phyloP scores from a whole-genome alignment of 352 stramenopile genomes.

The Phytophthora boehmeriae region DNA sequence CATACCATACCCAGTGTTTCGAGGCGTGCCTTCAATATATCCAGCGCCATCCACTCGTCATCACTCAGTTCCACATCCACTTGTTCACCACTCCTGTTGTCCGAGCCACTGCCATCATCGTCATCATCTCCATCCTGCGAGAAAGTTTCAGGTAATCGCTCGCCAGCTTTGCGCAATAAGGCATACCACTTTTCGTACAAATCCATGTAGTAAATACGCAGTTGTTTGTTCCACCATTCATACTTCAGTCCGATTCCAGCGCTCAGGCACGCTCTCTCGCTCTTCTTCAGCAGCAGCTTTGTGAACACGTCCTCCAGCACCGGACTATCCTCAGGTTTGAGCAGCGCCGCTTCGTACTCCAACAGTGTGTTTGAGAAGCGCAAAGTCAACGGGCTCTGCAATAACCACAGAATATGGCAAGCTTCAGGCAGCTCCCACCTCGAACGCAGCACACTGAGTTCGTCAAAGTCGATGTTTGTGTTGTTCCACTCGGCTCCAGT shows the following conservation, averaged over 20 bases:
- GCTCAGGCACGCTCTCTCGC: constrained; percentile 74
- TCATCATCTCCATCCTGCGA: constrained; percentile 70
- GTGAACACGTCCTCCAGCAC: constrained; percentile 88
- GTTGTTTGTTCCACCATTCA: constrained; percentile 89
- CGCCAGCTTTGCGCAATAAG: constrained; percentile 72
- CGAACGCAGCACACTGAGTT: constrained; percentile 58
- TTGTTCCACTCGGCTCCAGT: constrained; percentile 70
- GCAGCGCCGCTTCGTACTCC: constrained; percentile 82
- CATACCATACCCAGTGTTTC: constrained; percentile 57
- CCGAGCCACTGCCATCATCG: constrained; percentile 26
- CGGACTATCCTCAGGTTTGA: constrained; percentile 70
- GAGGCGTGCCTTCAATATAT: constrained; percentile 64
- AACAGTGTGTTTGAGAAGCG: constrained; percentile 79
- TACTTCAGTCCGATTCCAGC: constrained; percentile 85
- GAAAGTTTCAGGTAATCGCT: constrained; percentile 67
- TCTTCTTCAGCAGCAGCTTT: constrained; percentile 86
- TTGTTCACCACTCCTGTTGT: constrained; percentile 37
- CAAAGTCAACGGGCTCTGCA: constrained; percentile 81
- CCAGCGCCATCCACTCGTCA: constrained; percentile 75
- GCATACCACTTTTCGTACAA: constrained; percentile 87
- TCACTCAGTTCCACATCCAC: constrained; percentile 81
- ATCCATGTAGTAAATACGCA: constrained; percentile 82
- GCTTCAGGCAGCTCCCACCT: constrained; percentile 82
- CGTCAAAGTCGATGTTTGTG: constrained; percentile 78
- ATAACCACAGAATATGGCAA: constrained; percentile 84